Evolutionary conservation across 495 filamentous ascomycete genomes (phyloP).

Genomic region (Rostrohypoxylon terebratum): DNA sequence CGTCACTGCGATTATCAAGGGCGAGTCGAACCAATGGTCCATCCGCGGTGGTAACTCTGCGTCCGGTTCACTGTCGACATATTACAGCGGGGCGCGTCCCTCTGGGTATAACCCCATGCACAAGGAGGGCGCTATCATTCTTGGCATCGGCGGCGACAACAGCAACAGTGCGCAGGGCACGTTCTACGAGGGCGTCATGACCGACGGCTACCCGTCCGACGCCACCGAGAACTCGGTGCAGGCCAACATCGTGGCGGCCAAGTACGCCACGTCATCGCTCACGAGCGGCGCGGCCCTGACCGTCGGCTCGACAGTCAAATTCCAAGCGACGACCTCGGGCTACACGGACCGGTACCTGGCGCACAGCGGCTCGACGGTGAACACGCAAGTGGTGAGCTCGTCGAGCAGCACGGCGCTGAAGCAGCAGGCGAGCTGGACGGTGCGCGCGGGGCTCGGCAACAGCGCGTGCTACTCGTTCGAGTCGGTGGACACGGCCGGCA

Average conservation of each 20-base stretch:
- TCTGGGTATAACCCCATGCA: slow-evolving; percentile 5
- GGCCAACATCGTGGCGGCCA: slow-evolving; percentile 2
- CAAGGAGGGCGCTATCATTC: slow-evolving; percentile 1
- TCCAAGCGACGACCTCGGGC: background rate
- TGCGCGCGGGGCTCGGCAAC: background rate
- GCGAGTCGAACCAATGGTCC: background rate
- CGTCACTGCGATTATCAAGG: background rate
- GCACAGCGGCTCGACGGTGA: background rate
- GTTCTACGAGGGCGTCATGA: slow-evolving; percentile 4
- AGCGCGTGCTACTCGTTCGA: slow-evolving; percentile 12
- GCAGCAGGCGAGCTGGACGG: slow-evolving; percentile 5
- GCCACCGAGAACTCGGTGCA: slow-evolving; percentile 3
- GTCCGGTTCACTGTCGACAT: background rate
- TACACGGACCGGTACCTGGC: slow-evolving; percentile 4
- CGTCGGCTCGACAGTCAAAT: background rate
- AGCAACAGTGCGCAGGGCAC: slow-evolving; percentile 9
- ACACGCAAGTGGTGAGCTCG: background rate
- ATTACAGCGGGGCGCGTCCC: slow-evolving; percentile 6
- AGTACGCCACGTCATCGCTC: background rate
- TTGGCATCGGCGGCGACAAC: slow-evolving; percentile 13
- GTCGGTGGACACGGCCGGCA: background rate
- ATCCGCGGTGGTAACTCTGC: slow-evolving; percentile 1
- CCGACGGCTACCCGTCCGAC: slow-evolving; percentile 4
- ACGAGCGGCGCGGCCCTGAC: background rate
- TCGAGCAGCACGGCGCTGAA: background rate